Conservation (phyloP, 2,329 filamentous ascomycete species). For the Diaporthe citri region DNA sequence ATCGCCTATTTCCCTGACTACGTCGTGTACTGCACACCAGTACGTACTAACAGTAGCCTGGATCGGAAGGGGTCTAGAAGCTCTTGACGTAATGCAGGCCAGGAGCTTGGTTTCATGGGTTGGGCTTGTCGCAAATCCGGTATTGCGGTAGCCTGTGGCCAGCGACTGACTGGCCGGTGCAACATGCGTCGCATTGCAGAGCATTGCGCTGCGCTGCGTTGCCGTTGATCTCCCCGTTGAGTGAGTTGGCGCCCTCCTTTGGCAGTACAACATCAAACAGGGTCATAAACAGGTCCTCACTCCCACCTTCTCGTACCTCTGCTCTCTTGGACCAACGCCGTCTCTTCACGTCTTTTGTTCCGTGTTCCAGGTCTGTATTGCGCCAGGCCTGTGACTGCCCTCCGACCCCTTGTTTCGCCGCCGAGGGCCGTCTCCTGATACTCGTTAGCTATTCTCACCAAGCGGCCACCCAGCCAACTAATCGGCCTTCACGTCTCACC, state of each 20-base stretch:
- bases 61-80: slow-evolving; percentile 10
- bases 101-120: slow-evolving; percentile 29
- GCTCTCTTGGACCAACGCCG: background rate
- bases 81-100: slow-evolving; percentile 31
- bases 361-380: slow-evolving; percentile 25
- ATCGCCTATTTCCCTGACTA: background rate
- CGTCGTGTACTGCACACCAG: background rate
- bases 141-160: slow-evolving; percentile 27
- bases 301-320: background rate
- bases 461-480: background rate
- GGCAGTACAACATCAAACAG: slow-evolving; percentile 14
- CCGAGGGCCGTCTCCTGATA: slow-evolving; percentile 18
- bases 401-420: slow-evolving; percentile 28
- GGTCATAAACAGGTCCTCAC: slow-evolving; percentile 22
- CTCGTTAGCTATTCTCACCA: background rate
- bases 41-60: background rate
- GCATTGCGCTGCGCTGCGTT: background rate
- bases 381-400: slow-evolving; percentile 14
- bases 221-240: background rate
- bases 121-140: slow-evolving; percentile 34
- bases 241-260: slow-evolving; percentile 29
- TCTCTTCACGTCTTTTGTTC: background rate
- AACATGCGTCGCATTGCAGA: slow-evolving; percentile 12
- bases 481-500: slow-evolving; percentile 9
- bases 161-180: slow-evolving; percentile 9